Conservation (phyloP, 176 grass and related monocot species). For the Poa annua region DNA sequence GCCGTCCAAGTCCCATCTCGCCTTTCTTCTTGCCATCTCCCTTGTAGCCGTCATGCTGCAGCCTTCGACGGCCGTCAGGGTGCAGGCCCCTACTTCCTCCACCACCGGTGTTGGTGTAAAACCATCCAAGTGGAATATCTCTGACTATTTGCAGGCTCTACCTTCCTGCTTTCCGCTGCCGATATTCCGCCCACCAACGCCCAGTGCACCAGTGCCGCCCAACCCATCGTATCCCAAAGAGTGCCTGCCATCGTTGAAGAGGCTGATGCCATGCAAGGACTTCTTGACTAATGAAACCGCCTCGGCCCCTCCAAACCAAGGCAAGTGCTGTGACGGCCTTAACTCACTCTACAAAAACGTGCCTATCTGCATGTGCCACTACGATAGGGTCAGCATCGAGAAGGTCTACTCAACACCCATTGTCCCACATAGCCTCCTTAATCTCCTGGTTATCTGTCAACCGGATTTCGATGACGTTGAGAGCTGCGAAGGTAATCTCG, state of each 20-base stretch:
- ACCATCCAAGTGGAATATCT: background rate
- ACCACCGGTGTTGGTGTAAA: background rate
- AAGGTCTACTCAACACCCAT: background rate
- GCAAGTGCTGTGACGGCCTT: slow-evolving; percentile 26
- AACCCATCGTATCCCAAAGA: background rate
- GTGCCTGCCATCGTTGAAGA: slow-evolving; percentile 9
- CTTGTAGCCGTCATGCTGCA: background rate
- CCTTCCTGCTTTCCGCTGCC: background rate
- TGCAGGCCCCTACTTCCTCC: background rate
- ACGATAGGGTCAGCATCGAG: background rate
- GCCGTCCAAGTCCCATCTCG: background rate
- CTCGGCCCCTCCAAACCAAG: background rate
- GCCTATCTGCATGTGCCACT: slow-evolving; percentile 25
- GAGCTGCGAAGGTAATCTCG: background rate
- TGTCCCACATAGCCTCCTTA: no score
- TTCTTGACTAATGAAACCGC: slow-evolving; percentile 22
- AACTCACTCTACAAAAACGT: background rate
- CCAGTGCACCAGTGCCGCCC: background rate
- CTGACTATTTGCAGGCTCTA: background rate
- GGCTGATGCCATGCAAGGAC: slow-evolving; percentile 38
- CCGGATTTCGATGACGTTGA: background rate
- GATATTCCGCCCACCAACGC: background rate
- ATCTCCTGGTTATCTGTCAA: background rate
- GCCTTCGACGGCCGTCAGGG: slow-evolving; percentile 13
- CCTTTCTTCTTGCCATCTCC: slow-evolving; percentile 14